Evolutionary conservation across 345 rosid genomes (phyloP).

Genomic region (Euclidium syriacum): DNA sequence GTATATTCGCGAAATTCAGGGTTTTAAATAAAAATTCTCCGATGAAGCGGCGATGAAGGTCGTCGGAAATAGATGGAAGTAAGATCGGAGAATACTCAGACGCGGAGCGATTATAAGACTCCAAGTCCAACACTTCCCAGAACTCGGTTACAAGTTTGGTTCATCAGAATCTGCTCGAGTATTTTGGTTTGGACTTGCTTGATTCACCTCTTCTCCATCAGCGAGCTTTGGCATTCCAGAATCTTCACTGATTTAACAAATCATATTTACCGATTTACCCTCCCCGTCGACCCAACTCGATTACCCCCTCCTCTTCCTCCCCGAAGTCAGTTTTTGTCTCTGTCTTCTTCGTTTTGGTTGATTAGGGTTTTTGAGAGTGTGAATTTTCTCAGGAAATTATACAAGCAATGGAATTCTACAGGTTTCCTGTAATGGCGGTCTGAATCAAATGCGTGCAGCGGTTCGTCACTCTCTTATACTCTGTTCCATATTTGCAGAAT

Average conservation of each 20-base stretch:
- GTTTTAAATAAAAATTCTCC: background rate
- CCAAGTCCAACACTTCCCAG: constrained; percentile 42
- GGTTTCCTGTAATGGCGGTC: constrained; percentile 88
- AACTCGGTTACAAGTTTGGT: constrained; percentile 68
- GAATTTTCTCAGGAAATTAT: constrained; percentile 52
- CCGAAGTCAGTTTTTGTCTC: constrained; percentile 39
- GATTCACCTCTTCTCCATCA: constrained; percentile 70
- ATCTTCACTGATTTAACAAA: constrained; percentile 39
- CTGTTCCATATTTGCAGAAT: background rate
- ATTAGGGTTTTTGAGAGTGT: background rate
- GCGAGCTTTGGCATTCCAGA: constrained; percentile 64
- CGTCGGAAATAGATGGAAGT: constrained; percentile 56
- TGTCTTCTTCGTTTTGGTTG: background rate
- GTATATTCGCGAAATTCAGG: background rate
- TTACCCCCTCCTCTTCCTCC: constrained; percentile 39
- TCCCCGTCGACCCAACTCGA: constrained; percentile 28
- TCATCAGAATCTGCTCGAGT: constrained; percentile 63
- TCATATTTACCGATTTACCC: constrained; percentile 34
- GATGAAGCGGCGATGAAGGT: constrained; percentile 69
- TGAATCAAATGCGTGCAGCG: constrained; percentile 96
- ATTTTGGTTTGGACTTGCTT: constrained; percentile 89
- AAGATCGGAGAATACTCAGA: constrained; percentile 57
- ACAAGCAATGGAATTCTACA: constrained; percentile 67
- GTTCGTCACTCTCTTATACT: constrained; percentile 34
- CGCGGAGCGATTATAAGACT: constrained; percentile 44